Evolutionary conservation across 108 stramenopile genomes (phyloP).

Genomic region (Parmales sp.): DNA sequence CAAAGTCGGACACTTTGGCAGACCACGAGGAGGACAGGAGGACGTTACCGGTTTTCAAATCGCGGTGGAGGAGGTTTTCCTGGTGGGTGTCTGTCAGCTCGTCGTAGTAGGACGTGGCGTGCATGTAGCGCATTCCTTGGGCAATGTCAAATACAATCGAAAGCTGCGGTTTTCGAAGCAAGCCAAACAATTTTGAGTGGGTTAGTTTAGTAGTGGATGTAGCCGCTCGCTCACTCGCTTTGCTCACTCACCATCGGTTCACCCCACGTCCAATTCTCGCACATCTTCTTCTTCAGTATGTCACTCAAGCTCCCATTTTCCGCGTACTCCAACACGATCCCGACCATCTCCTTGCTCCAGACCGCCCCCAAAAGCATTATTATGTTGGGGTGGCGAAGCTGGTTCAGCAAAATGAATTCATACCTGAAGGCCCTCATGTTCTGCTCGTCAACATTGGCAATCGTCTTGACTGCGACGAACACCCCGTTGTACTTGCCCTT

Average conservation of each 20-base stretch:
- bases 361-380: slow-evolving; percentile 67
- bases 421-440: not conserved
- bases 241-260: not conserved
- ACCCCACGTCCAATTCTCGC: not conserved
- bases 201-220: too few species aligned
- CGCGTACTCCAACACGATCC: not conserved
- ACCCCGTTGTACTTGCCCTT: not conserved
- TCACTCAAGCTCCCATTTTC: not conserved
- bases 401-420: slow-evolving; percentile 12
- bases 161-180: too few species aligned
- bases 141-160: not conserved
- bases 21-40: slow-evolving; percentile 15
- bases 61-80: slow-evolving; percentile 29
- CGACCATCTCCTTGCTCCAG: slow-evolving; percentile 42
- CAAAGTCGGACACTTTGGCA: not conserved
- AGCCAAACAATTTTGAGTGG: too few species aligned
- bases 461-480: not conserved
- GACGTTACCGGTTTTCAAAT: slow-evolving; percentile 32
- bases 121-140: not conserved
- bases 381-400: slow-evolving; percentile 69
- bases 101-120: slow-evolving; percentile 2
- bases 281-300: not conserved
- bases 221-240: not conserved
- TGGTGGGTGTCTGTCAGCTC: not conserved
- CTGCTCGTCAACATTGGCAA: not conserved